These are phyloP conservation scores for Lepiota venenata DNA, from an alignment of 768 basidiomycete species.

Conservation along the genomic window DNA sequence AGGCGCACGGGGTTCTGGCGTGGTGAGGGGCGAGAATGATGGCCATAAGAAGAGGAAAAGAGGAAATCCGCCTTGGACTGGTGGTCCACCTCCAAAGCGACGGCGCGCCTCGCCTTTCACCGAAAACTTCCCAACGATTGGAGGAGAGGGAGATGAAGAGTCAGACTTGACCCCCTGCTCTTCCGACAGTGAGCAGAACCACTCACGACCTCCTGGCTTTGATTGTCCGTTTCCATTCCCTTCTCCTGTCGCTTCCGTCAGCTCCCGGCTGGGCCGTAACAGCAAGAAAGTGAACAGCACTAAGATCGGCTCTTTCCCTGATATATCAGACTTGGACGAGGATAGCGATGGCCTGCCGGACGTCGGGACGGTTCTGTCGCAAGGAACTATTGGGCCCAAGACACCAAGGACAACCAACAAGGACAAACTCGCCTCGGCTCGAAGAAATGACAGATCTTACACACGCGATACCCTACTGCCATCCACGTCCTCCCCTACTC, in stretches of 20 bases:
- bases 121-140: neutral
- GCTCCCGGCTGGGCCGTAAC: neutral
- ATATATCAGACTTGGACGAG: constrained; percentile 1
- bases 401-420: neutral
- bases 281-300: neutral
- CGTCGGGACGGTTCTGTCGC: constrained; percentile 22
- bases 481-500: constrained; percentile 1
- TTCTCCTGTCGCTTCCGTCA: neutral
- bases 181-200: neutral
- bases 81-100: neutral
- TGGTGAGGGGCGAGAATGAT: neutral
- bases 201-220: neutral
- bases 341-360: constrained; percentile 44
- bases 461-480: neutral
- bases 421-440: neutral
- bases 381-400: neutral
- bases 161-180: constrained; percentile 8
- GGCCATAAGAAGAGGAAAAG: neutral
- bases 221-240: neutral
- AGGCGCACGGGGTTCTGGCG: neutral
- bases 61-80: neutral
- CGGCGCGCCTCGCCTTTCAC: neutral
- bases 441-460: neutral
- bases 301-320: neutral
- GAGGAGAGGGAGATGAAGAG: neutral